Conservation (phyloP, 257 asterid genomes). For the Primulina huaijiensis region DNA sequence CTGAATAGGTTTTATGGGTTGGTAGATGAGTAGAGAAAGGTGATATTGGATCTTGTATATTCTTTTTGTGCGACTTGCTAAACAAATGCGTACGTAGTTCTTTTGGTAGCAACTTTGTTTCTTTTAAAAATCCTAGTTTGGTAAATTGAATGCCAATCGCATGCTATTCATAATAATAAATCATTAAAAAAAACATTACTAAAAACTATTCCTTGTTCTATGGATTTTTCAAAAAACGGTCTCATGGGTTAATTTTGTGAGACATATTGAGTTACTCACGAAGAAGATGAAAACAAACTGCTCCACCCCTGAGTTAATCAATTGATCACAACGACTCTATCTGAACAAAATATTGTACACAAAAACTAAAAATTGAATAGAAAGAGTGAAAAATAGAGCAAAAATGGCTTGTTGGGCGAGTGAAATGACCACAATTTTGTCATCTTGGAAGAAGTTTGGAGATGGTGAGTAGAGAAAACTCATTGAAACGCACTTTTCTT, state of each 20-base stretch:
- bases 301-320: no score
- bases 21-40: no score
- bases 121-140: no score
- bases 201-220: no score
- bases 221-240: no score
- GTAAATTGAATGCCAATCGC: no score
- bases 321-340: background rate
- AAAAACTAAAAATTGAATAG: conserved; percentile 39
- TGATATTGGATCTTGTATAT: background rate
- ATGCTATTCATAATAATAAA: no score
- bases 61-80: background rate
- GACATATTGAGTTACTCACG: no score
- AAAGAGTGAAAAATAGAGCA: conserved; percentile 35
- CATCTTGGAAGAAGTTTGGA: conserved; percentile 17
- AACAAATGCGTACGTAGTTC: background rate
- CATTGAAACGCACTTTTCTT: conserved; percentile 50
- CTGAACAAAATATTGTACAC: conserved; percentile 31
- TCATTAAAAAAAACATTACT: no score
- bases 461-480: conserved; percentile 56
- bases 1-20: no score
- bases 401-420: conserved; percentile 50
- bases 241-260: no score
- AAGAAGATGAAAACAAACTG: no score
- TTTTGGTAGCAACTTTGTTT: background rate
- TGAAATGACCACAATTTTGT: conserved; percentile 38